Base-by-base conservation (phyloP, 805 yeast species). In the Kuraishia molischiana region DNA sequence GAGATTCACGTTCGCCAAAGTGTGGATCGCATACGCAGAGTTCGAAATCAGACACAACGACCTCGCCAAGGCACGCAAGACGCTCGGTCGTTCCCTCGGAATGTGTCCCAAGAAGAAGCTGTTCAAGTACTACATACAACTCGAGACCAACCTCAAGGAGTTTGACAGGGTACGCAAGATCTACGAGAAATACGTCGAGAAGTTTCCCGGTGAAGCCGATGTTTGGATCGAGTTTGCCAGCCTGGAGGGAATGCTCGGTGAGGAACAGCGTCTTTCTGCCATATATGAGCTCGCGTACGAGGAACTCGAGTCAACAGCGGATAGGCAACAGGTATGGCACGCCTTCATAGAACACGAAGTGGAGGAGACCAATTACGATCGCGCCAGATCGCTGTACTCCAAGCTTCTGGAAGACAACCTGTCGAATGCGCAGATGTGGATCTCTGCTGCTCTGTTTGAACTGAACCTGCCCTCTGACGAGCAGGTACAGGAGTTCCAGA, bases 151-250 rank as follows among this genome's bases (percentile, higher is more conserved):
- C 38, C 54, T 89, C 34, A 83, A 82, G 28, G 92, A 87, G 48
- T 83, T 83, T 65, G 94, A 82, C 42, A 59, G 96, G 26, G 87
- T 81, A 5, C 61, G 97, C 24, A 76, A 62, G 52, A 50, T 92
- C 3, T 86, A 76, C 52, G 84, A 79, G 44, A 78, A 74, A 49
- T 73, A 71, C 60, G 44, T 84, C n/a, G 79, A 75, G 44, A 45
- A 51, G 2, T 68, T 62, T 44, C 68, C 78, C 0, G 40, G 44
- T 3, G 43, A 63, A 5, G 50, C 65, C 1, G 51, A 57, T 3
- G 64, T 72, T 0, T 78, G 97, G 80, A 49, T 71, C 3, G 67
- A 69, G 4, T 87, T 75, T 58, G 79, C 89, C 1, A 69, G 67
- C 3, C 67, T 89, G 44, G 97, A 90, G 54, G 63, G 60, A 36